phyloP scores from a whole-genome alignment of 2,329 filamentous ascomycete genomes.

The Venturia asperata region DNA sequence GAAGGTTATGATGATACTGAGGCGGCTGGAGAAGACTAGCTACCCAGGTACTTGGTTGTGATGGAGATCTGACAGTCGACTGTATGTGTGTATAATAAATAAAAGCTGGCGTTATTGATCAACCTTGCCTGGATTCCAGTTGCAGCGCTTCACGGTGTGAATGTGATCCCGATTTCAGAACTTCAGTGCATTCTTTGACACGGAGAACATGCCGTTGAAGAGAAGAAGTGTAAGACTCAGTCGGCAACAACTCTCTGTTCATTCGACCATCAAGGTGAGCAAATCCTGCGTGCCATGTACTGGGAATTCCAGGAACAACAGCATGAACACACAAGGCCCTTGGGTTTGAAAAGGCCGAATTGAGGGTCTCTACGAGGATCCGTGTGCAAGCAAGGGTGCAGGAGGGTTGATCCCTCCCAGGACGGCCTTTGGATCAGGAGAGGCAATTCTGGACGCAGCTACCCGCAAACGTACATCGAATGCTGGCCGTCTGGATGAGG shows the following conservation, averaged over 20 bases:
- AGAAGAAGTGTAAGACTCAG: neutral
- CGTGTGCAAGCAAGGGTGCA: slow-evolving; percentile 7
- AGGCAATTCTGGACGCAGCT: neutral
- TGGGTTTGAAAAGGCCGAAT: too few relatives aligned
- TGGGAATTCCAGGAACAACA: too few relatives aligned
- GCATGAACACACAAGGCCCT: too few relatives aligned
- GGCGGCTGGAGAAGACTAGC: neutral
- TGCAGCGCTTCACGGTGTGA: neutral
- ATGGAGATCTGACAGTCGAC: neutral
- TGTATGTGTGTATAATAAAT: neutral
- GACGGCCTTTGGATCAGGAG: neutral
- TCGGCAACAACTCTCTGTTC: too few relatives aligned
- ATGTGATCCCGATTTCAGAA: too few relatives aligned
- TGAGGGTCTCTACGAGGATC: neutral
- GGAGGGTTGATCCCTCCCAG: slow-evolving; percentile 2
- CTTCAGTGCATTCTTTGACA: neutral
- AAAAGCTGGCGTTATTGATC: neutral
- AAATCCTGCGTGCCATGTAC: too few relatives aligned
- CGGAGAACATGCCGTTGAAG: neutral
- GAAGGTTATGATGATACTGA: neutral
- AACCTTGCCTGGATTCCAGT: neutral
- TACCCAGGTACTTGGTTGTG: neutral
- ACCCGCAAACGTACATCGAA: neutral
- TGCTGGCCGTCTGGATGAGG: neutral
- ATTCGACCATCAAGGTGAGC: too few relatives aligned